Evolutionary conservation across 208 protist genomes (phyloP), one percentile per base, ranked within the genome.

Genomic region (Trypanosoma grayi): DNA sequence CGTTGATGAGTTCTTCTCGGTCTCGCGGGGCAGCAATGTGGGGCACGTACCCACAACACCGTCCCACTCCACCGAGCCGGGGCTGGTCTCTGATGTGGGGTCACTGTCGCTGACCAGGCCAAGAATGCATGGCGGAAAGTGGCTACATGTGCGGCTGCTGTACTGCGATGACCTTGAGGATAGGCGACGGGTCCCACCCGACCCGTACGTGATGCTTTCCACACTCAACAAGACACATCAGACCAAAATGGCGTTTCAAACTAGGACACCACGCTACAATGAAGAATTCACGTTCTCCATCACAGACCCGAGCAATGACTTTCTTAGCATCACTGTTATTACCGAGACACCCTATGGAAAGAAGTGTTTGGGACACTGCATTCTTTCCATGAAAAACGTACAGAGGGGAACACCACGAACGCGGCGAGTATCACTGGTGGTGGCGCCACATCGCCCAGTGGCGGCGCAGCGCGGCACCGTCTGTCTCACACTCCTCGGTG

Each of bases 341-440:
- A 90, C 87, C 7, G 84, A 94, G 57, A 94, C 87, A 4, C 71
- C 77, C 10, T 90, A 86, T 63, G 87, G 87, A 16, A 60, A 79
- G 28, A 85, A 81, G 65, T 79, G 76, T 71, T 56, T 94, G 40
- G 88, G 88, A 16, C 62, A 84, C 59, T 94, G 88, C 66, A 65
- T 83, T 25, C 43, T 94, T 51, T 92, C 88, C 0, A 58, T 94
- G 56, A 73, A 73, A 43, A 92, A 90, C 63, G 69, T 92, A 53
- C 85, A 84, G 65, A 64, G 75, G 9, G 82, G 66, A 27, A 66
- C 73, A 31, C 66, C 73, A 57, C 70, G 70, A 48, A 88, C 77
- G 34, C 85, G 84, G n/a, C 76, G 78, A 54, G 79, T 72, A 37
- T 63, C 83, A 33, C 73, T 94, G 8, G 85, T 94, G 11, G 30